Percentiles rank a stretch among this genome's conserved stretches.
phyloP scores from a whole-genome alignment of 2,329 filamentous ascomycete species.

The Xylaria sp. region DNA sequence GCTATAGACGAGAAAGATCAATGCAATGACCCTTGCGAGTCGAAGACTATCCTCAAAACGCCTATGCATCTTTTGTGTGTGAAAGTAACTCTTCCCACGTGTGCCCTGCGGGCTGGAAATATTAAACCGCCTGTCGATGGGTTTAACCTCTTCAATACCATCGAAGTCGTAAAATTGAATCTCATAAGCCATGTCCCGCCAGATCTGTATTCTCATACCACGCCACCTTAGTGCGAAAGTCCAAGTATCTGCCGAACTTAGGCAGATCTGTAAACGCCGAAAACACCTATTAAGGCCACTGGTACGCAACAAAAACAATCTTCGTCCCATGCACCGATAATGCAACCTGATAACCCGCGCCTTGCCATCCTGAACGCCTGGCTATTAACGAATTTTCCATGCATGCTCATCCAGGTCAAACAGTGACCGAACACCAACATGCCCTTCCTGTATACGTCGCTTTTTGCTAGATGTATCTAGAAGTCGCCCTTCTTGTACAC shows the following conservation, averaged over 20 bases:
- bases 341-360: constrained; percentile 13
- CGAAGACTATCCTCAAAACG: background rate
- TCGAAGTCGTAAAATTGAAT: constrained; percentile 14
- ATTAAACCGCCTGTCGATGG: background rate
- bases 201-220: constrained; percentile 1
- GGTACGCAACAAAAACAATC: background rate
- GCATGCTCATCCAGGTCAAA: background rate
- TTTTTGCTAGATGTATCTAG: too few species aligned
- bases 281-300: background rate
- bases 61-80: constrained; percentile 8
- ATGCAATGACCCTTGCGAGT: background rate
- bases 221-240: constrained; percentile 2
- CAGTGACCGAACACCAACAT: constrained; percentile 35
- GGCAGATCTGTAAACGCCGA: constrained; percentile 5
- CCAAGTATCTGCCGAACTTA: background rate
- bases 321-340: constrained; percentile 4
- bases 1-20: background rate
- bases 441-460: constrained; percentile 30
- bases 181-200: constrained; percentile 3
- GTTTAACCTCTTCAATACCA: constrained; percentile 6
- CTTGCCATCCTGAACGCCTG: constrained; percentile 2
- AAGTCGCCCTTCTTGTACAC: constrained; percentile 33
- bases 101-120: background rate
- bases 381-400: background rate
- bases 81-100: background rate